Conservation (phyloP, 345 rosid genomes). For the Streptanthus diversifolius region DNA sequence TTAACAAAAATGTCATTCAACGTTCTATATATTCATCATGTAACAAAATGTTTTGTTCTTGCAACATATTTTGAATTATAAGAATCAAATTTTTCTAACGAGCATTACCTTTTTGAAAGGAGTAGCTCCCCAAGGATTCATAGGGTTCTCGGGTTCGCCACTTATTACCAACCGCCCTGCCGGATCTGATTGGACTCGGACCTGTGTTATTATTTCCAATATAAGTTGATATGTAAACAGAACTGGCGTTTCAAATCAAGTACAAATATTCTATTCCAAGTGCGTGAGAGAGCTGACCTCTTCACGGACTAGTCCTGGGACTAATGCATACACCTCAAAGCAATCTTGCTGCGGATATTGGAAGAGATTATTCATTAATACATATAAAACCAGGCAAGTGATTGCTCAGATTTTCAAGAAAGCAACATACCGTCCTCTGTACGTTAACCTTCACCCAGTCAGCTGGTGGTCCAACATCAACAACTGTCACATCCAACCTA, state of each 20-base stretch:
- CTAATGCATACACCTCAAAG: conserved; percentile 89
- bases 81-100: background rate
- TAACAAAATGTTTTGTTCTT: background rate
- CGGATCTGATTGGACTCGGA: conserved; percentile 93
- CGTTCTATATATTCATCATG: background rate
- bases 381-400: background rate
- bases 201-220: conserved; percentile 42
- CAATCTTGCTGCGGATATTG: conserved; percentile 59
- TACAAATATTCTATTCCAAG: background rate
- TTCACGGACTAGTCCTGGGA: conserved; percentile 89
- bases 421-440: conserved; percentile 51
- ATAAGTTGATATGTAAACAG: background rate
- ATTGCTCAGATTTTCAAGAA: conserved; percentile 2
- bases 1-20: background rate
- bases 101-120: conserved; percentile 75
- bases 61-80: background rate
- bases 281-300: conserved; percentile 48
- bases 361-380: conserved; percentile 1
- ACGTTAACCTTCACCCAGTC: conserved; percentile 97
- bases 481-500: conserved; percentile 58
- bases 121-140: conserved; percentile 93
- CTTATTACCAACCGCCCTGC: conserved; percentile 87
- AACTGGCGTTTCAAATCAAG: too few species aligned
- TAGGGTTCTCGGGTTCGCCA: conserved; percentile 85
- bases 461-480: conserved; percentile 86